Base-by-base conservation (phyloP, 1,139 yeast genomes). In the Candida tropicalis region DNA sequence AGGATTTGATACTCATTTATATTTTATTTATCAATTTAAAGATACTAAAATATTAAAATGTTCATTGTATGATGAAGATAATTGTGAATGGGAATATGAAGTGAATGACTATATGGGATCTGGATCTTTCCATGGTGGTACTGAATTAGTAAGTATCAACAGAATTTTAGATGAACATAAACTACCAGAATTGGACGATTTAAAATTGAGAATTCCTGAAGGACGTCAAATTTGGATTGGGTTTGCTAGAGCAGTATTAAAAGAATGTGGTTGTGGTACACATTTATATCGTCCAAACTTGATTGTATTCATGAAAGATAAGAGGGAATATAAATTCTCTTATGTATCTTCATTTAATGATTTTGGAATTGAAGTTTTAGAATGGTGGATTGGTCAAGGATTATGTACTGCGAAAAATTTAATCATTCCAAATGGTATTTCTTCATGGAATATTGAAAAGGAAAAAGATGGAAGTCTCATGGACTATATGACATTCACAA, bases 151-250 rank as follows among this genome's bases (percentile, higher is more conserved):
- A 3, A 60, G 56, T 41, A 37, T 63, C 11, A 58, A 58, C 35
- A 44, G 53, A 6, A 39, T 60, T 23, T 39, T 54, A 35, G 49
- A 32, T 27, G 46, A 45, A 13, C 36, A 44, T 36, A 32, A 24
- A 15, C 26, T 24, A 10, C 32, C 31, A 13, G 26, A 31, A 33
- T 18, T 43, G 31, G 15, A 43, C 29, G 28, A 16, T 41, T 4
- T 46, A 52, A 37, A 35, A 35, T 31, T 26, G 3, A 36, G 8
- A 36, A 46, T 16, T 36, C 47, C 2, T n/a, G 38, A 35, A 7
- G 31, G 26, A 62, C 59, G 70, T 36, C 76, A 76, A 48, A 64
- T 75, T 48, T 78, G 81, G 81, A 55, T 77, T 13, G 79, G 79
- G 0, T 72, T 77, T 50, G 77, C 77, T 1, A 64, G 79, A 44